Evolutionary conservation across 2,329 filamentous ascomycete species (phyloP).

Genomic region (Aureobasidium leucospermi): DNA sequence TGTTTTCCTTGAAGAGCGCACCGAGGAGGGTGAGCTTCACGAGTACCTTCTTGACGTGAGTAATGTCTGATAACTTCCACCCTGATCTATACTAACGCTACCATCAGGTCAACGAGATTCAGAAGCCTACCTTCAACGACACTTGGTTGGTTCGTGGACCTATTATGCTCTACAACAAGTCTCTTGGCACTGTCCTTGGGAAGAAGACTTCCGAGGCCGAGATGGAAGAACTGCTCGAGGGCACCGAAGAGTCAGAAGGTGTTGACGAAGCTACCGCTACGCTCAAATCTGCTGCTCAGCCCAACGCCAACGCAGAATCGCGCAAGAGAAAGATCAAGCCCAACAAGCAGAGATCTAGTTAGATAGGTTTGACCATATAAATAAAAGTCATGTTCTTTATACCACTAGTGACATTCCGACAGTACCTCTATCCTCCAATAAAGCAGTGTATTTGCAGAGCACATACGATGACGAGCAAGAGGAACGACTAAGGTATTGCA

Average conservation of each 20-base stretch:
- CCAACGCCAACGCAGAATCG: slow-evolving; percentile 40
- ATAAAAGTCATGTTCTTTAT: background rate
- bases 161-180: slow-evolving; percentile 57
- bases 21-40: slow-evolving; percentile 73
- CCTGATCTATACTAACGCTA: slow-evolving; percentile 18
- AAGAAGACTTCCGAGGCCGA: slow-evolving; percentile 27
- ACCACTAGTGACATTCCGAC: no score
- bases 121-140: slow-evolving; percentile 67
- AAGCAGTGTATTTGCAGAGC: no score
- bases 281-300: slow-evolving; percentile 35
- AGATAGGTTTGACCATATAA: background rate
- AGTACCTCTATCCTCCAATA: accelerated
- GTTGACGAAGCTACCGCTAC: slow-evolving; percentile 29
- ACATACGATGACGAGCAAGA: no score
- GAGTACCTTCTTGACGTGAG: slow-evolving; percentile 85
- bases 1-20: slow-evolving; percentile 88
- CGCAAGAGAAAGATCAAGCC: slow-evolving; percentile 31
- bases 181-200: slow-evolving; percentile 36
- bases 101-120: slow-evolving; percentile 66
- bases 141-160: slow-evolving; percentile 79
- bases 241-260: slow-evolving; percentile 30
- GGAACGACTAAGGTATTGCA: no score
- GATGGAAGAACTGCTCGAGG: slow-evolving; percentile 29
- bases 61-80: slow-evolving; percentile 25
- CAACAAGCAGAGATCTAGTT: slow-evolving; percentile 9